Conservation (phyloP, 2,329 filamentous ascomycete species). For the Plenodomus biglobosus region DNA sequence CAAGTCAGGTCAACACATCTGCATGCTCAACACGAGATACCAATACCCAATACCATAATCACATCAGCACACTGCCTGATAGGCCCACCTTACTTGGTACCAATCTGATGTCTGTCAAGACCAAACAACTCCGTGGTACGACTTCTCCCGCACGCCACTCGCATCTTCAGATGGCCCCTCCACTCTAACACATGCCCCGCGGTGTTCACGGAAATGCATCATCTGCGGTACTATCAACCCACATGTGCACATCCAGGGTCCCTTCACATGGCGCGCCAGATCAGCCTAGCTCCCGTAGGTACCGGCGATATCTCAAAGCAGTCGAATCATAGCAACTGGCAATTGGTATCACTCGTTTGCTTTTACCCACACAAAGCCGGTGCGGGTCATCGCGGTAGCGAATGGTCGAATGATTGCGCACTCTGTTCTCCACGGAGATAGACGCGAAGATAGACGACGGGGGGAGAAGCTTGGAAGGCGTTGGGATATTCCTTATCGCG, state of each 20-base stretch:
- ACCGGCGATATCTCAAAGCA: too few relatives aligned
- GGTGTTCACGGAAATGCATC: conserved; percentile 23
- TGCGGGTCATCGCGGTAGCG: too few relatives aligned
- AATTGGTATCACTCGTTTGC: too few relatives aligned
- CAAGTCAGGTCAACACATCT: background rate
- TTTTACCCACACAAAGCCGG: too few relatives aligned
- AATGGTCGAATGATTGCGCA: too few relatives aligned
- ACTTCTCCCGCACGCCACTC: conserved; percentile 1
- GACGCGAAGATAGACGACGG: background rate
- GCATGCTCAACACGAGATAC: background rate
- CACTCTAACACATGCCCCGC: conserved; percentile 9
- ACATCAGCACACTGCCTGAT: conserved; percentile 3
- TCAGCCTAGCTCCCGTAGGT: too few relatives aligned
- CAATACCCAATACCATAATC: background rate
- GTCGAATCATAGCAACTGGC: too few relatives aligned
- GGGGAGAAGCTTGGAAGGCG: background rate
- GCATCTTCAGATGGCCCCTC: background rate
- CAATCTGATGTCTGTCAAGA: background rate
- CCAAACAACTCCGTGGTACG: conserved; percentile 18
- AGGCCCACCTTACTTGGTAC: background rate
- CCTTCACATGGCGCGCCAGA: too few relatives aligned
- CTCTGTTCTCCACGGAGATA: background rate
- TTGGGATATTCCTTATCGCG: background rate
- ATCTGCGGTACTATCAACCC: background rate
- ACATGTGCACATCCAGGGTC: background rate